These are phyloP conservation scores for Trifolium repens DNA, from an alignment of 306 rosid genomes.

Conservation along the genomic window DNA sequence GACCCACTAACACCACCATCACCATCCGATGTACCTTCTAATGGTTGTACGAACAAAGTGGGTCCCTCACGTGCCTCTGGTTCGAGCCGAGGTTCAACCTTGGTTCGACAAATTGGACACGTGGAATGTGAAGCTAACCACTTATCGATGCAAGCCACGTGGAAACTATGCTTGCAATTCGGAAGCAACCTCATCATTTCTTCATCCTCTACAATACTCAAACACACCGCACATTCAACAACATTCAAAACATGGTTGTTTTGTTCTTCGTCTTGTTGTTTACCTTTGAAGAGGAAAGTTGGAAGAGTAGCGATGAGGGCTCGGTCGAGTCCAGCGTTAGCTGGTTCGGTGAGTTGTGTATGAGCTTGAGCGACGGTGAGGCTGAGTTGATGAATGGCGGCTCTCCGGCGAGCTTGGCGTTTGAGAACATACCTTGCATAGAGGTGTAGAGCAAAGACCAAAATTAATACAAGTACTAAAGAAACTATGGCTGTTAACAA, in stretches of 20 bases:
- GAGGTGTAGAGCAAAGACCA: constrained; percentile 74
- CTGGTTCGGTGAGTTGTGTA: constrained; percentile 31
- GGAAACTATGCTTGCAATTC: constrained; percentile 68
- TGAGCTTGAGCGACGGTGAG: constrained; percentile 50
- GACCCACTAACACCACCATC: constrained; percentile 8
- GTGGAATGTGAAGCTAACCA: constrained; percentile 63
- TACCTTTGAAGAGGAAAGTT: constrained; percentile 40
- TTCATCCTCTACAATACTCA: constrained; percentile 53
- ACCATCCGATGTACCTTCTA: constrained; percentile 50
- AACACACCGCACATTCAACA: constrained; percentile 64
- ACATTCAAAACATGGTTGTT: neutral
- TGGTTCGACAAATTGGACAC: constrained; percentile 67
- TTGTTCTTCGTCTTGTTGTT: neutral
- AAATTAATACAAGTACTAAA: constrained; percentile 54
- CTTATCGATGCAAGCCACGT: constrained; percentile 58
- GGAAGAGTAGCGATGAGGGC: constrained; percentile 55
- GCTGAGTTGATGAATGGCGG: constrained; percentile 51
- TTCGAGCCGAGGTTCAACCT: constrained; percentile 45
- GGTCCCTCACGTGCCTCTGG: constrained; percentile 63
- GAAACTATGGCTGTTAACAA: constrained; percentile 65
- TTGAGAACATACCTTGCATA: constrained; percentile 67
- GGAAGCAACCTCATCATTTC: constrained; percentile 58
- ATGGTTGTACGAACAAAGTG: neutral
- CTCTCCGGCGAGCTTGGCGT: constrained; percentile 71
- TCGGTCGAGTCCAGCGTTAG: constrained; percentile 58